Percentiles rank a stretch among this genome's conserved stretches.
Evolutionary conservation across 768 basidiomycete species (phyloP).

Genomic region (Suillus variegatus): DNA sequence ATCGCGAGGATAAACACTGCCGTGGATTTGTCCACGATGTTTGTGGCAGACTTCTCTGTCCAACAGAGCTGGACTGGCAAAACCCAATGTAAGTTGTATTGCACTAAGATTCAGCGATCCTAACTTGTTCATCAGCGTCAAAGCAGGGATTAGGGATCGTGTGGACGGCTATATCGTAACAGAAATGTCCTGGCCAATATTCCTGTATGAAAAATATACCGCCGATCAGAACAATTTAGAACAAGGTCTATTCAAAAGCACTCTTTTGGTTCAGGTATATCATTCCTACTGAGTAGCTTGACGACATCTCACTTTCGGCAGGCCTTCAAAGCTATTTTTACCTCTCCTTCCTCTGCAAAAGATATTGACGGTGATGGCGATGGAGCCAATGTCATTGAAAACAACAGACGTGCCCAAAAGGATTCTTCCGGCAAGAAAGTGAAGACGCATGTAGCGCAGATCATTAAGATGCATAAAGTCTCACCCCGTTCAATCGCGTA

Average conservation of each 20-base stretch:
- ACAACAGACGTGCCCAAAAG: background rate
- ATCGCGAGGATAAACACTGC: too few relatives aligned
- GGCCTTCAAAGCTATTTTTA: constrained; percentile 16
- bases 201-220: background rate
- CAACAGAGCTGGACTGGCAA: background rate
- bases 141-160: background rate
- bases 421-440: background rate
- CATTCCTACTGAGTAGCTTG: background rate
- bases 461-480: too few relatives aligned
- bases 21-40: too few relatives aligned
- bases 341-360: constrained; percentile 17
- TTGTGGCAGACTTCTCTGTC: too few relatives aligned
- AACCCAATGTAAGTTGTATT: background rate
- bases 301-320: background rate
- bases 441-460: background rate
- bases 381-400: background rate
- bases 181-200: background rate
- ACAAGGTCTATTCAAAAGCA: background rate
- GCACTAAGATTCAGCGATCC: too few relatives aligned
- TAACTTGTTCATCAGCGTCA: background rate
- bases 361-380: background rate
- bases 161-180: background rate
- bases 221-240: background rate
- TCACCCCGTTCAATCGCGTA: too few relatives aligned
- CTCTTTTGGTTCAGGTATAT: background rate